A percentile compares a stretch with the other conserved stretches of the same genome.
phyloP scores from a whole-genome alignment of 2,329 filamentous ascomycete species.

The Fusarium albidum region DNA sequence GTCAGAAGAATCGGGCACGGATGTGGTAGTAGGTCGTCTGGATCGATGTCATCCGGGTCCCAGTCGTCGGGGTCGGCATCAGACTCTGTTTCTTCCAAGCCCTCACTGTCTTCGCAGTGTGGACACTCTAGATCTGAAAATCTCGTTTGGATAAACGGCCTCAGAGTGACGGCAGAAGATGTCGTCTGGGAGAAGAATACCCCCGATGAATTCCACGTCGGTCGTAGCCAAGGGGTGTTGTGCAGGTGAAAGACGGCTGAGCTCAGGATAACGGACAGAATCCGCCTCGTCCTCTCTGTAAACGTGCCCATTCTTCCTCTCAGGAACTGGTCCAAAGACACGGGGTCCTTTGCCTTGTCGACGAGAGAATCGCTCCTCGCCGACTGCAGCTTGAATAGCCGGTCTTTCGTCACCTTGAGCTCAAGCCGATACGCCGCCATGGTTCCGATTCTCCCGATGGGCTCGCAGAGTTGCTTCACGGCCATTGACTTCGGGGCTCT shows the following conservation, averaged over 20 bases:
- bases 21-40: constrained; percentile 8
- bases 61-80: background rate
- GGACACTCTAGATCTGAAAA: background rate
- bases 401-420: constrained; percentile 8
- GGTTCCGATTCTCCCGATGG: background rate
- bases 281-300: constrained; percentile 19
- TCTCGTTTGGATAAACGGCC: constrained; percentile 8
- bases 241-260: constrained; percentile 11
- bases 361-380: constrained; percentile 1
- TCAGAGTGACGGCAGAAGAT: background rate
- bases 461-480: constrained; percentile 12
- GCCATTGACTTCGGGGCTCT: background rate
- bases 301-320: background rate
- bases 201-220: constrained; percentile 9
- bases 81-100: no score
- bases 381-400: constrained; percentile 13
- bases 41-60: constrained; percentile 4
- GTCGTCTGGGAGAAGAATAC: constrained; percentile 7
- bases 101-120: no score
- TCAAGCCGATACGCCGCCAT: constrained; percentile 8
- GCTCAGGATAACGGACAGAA: constrained; percentile 17
- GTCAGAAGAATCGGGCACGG: constrained; percentile 11
- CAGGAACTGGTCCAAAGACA: constrained; percentile 9
- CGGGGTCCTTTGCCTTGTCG: background rate
- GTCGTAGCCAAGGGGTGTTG: constrained; percentile 15